Percentiles rank a stretch among this genome's conserved stretches.
These are phyloP conservation scores for Leccinum pachyderme DNA, from an alignment of 1,284 basidiomycete genomes.

Conservation along the genomic window DNA sequence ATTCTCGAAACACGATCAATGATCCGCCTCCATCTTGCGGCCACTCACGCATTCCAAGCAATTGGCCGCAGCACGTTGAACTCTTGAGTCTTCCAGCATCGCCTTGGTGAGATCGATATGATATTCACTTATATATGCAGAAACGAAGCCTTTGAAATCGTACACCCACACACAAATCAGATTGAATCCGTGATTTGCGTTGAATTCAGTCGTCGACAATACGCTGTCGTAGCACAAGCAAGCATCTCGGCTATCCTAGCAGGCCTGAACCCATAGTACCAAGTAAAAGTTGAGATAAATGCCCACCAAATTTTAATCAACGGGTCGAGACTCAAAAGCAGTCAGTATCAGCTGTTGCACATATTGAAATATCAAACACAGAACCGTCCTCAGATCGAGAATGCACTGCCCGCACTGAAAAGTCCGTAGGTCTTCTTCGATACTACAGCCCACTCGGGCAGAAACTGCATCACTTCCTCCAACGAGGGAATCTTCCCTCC, in stretches of 20 bases:
- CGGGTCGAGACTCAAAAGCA: not conserved
- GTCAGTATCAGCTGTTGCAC: not conserved
- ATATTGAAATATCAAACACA: conserved; percentile 1
- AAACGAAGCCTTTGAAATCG: too few species aligned
- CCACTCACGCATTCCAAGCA: not conserved
- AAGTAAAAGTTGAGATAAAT: not conserved
- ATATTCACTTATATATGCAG: too few species aligned
- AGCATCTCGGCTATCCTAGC: too few species aligned
- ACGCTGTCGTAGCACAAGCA: not conserved
- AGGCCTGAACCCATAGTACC: not conserved
- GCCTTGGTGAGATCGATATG: too few species aligned
- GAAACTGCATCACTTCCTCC: conserved; percentile 64
- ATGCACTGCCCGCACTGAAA: conserved; percentile 54
- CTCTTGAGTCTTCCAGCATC: too few species aligned
- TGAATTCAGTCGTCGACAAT: not conserved
- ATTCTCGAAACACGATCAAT: not conserved
- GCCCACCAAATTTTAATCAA: not conserved
- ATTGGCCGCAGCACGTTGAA: not conserved
- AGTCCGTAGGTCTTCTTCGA: conserved; percentile 55
- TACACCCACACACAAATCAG: too few species aligned
- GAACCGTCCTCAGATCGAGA: conserved; percentile 29
- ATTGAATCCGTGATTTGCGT: too few species aligned
- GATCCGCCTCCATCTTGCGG: not conserved
- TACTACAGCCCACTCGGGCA: conserved; percentile 67
- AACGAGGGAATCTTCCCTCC: conserved; percentile 63